These are phyloP conservation scores for Colletotrichum incanum DNA, from an alignment of 2,329 filamentous ascomycete genomes.

Conservation along the genomic window DNA sequence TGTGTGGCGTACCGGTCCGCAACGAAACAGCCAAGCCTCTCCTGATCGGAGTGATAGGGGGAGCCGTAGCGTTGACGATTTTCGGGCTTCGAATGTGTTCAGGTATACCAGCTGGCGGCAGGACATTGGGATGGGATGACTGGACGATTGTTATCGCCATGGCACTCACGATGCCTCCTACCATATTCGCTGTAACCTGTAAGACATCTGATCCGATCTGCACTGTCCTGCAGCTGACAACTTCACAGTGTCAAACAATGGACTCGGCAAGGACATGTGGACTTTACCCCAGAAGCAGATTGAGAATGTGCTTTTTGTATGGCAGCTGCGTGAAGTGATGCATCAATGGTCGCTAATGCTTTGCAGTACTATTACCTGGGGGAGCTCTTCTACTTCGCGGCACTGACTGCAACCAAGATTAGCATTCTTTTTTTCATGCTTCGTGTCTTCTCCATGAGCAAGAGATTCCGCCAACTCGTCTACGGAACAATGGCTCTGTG, in stretches of 20 bases:
- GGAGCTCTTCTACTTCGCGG: conserved; percentile 51
- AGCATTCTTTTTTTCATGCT: conserved; percentile 52
- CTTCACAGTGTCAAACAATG: conserved; percentile 47
- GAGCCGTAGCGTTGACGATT: conserved; percentile 45
- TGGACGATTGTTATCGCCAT: not conserved
- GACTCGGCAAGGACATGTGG: conserved; percentile 58
- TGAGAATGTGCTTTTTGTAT: conserved; percentile 50
- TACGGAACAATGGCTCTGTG: not conserved
- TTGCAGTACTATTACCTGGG: conserved; percentile 48
- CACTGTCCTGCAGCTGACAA: conserved; percentile 34
- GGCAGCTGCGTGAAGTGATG: not conserved
- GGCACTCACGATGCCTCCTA: not conserved
- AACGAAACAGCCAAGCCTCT: conserved; percentile 47
- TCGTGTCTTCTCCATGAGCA: conserved; percentile 48
- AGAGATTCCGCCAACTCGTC: not conserved
- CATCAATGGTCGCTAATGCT: not conserved
- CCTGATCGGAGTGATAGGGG: conserved; percentile 48
- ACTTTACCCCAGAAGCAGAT: conserved; percentile 48
- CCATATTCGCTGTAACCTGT: not conserved
- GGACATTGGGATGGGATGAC: not conserved
- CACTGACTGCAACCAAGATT: conserved; percentile 49
- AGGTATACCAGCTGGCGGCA: not conserved
- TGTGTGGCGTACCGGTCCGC: conserved; percentile 47
- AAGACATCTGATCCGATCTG: not conserved
- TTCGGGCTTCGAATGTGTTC: not conserved